Evolutionary conservation across 164 flowering plant species (phyloP).

Genomic region (Sextonia rubra): DNA sequence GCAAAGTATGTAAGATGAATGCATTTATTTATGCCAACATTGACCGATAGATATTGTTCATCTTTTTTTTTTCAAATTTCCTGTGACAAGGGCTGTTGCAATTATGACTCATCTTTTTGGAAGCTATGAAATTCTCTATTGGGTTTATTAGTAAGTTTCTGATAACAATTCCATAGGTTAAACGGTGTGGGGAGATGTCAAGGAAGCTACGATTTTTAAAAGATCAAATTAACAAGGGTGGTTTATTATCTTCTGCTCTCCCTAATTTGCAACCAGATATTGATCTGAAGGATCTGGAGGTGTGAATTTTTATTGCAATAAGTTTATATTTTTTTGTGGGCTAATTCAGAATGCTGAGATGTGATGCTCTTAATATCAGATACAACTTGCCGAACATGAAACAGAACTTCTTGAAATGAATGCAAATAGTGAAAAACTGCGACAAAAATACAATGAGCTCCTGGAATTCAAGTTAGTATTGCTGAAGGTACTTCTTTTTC

Average conservation of each 20-base stretch:
- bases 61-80: too few relatives aligned
- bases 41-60: too few relatives aligned
- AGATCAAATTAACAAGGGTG: slow-evolving; percentile 87
- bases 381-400: slow-evolving; percentile 87
- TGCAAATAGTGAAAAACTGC: slow-evolving; percentile 76
- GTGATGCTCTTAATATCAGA: slow-evolving; percentile 35
- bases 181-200: slow-evolving; percentile 96
- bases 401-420: slow-evolving; percentile 88
- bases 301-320: slow-evolving; percentile 16
- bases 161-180: slow-evolving; percentile 55
- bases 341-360: neutral
- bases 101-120: too few relatives aligned
- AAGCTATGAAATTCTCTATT: too few relatives aligned
- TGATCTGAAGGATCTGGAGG: slow-evolving; percentile 88
- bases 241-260: slow-evolving; percentile 42
- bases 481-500: slow-evolving; percentile 60
- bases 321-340: slow-evolving; percentile 1
- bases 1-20: too few relatives aligned
- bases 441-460: slow-evolving; percentile 76
- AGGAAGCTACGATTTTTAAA: slow-evolving; percentile 78
- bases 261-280: slow-evolving; percentile 54
- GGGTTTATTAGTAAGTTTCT: slow-evolving; percentile 6
- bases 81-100: too few relatives aligned
- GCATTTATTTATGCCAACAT: too few relatives aligned
- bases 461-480: slow-evolving; percentile 91